Evolutionary conservation across 257 asterid species (phyloP), one percentile per base, ranked within the genome.

Genomic region (Nicotiana tomentosiformis): DNA sequence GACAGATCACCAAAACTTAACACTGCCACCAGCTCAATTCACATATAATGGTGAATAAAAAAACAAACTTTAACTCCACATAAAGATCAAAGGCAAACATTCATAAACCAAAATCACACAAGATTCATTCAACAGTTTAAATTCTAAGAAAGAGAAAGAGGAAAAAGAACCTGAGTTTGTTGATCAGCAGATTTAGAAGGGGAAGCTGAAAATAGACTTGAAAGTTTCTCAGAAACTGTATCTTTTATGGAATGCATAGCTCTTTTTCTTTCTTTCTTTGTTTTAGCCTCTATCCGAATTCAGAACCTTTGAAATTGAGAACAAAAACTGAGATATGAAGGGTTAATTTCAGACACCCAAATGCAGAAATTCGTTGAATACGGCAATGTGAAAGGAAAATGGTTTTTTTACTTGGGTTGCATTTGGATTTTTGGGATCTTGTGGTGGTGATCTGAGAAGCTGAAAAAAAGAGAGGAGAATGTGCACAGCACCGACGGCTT

Each of bases 141-240:
- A 65, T 62, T 55, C 30, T 23, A 58, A 67, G 18, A 14, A 23
- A 76, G 17, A 51, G 35, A 81, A 61, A 51, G n/a, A n/a, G 16
- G 7, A 18, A 80, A 86, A 82, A 76, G 81, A 88, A 95, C 99
- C 98, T 90, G 89, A 26, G 92, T 9, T 64, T 84, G 94, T 70
- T 86, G 97, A 90, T 91, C 95, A 84, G 74, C 74, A 86, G 81
- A 77, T 77, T 83, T 87, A 43, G 94, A 81, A 81, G 93, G 93
- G 1, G 98, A 93, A 91, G 92, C 96, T 77, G 97, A 92, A 83
- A 95, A 93, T 7, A 91, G 83, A 55, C 90, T 87, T 1, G 99
- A 90, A 37, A 95, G 90, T 81, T 89, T 93, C 62, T 89, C 94
- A 29, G 96, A 91, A 81, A 95, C 92, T 77, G 87, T 87, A 66